These are phyloP conservation scores for Oemleria cerasiformis DNA, from an alignment of 306 rosid genomes.

Conservation along the genomic window DNA sequence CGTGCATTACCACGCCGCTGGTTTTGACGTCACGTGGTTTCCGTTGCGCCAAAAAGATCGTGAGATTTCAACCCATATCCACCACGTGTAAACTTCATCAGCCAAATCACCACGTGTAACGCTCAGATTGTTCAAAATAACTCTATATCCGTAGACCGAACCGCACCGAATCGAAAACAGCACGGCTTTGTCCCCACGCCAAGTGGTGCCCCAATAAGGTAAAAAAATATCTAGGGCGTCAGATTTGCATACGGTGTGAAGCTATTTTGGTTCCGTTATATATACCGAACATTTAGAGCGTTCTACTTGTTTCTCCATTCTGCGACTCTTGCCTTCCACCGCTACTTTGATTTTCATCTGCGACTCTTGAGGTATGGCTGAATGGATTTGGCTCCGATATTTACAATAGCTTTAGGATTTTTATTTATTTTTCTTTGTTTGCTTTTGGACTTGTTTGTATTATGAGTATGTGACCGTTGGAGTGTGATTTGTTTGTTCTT, in stretches of 20 bases:
- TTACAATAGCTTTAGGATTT: not conserved
- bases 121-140: not conserved
- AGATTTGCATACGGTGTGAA: not conserved
- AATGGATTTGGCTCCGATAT: not conserved
- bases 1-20: slow-evolving; percentile 17
- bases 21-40: slow-evolving; percentile 1
- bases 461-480: not conserved
- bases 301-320: not conserved
- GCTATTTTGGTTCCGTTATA: not conserved
- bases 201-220: slow-evolving; percentile 1
- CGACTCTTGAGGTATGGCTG: not conserved
- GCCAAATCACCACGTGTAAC: not conserved
- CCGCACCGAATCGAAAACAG: not conserved
- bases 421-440: not conserved
- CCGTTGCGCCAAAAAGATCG: not conserved
- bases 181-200: not conserved
- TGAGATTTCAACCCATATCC: not conserved
- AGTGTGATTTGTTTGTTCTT: not conserved
- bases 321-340: not conserved
- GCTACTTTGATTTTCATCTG: not conserved
- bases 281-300: not conserved
- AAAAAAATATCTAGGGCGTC: not conserved
- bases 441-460: too few relatives aligned
- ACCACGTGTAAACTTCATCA: not conserved
- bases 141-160: not conserved